phyloP scores from a whole-genome alignment of 108 stramenopile genomes.

The Nitzschia sp. region DNA sequence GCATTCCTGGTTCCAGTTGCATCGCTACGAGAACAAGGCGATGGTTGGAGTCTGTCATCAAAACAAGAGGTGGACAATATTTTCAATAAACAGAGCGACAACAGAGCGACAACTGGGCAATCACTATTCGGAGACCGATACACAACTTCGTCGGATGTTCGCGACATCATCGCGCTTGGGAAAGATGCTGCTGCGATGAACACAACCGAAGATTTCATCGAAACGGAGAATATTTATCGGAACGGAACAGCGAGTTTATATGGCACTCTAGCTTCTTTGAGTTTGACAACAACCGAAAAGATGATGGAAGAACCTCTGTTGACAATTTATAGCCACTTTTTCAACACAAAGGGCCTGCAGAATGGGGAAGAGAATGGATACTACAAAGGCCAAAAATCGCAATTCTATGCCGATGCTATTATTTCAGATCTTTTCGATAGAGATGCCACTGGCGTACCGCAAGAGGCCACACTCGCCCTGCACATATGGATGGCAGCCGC shows the following conservation, averaged over 20 bases:
- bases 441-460: constrained; percentile 21
- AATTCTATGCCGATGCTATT: constrained; percentile 55
- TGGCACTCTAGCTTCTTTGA: constrained; percentile 24
- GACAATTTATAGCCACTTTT: constrained; percentile 61
- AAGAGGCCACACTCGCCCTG: constrained; percentile 47
- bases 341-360: constrained; percentile 32
- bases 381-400: constrained; percentile 43
- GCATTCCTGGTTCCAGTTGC: background rate
- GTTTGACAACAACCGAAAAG: constrained; percentile 10
- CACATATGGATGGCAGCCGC: constrained; percentile 73
- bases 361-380: constrained; percentile 43
- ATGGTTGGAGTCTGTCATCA: background rate
- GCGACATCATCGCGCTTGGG: background rate
- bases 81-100: background rate
- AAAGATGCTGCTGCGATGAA: background rate
- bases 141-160: background rate
- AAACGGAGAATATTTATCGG: background rate
- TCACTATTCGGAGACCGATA: background rate
- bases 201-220: background rate
- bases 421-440: constrained; percentile 50
- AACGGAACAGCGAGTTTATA: background rate
- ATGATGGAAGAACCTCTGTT: constrained; percentile 57
- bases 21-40: no score
- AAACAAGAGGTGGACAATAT: background rate
- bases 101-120: background rate